Evolutionary conservation across 768 basidiomycete genomes (phyloP), one percentile per base, ranked within the genome.

Genomic region (Crepidotus variabilis): DNA sequence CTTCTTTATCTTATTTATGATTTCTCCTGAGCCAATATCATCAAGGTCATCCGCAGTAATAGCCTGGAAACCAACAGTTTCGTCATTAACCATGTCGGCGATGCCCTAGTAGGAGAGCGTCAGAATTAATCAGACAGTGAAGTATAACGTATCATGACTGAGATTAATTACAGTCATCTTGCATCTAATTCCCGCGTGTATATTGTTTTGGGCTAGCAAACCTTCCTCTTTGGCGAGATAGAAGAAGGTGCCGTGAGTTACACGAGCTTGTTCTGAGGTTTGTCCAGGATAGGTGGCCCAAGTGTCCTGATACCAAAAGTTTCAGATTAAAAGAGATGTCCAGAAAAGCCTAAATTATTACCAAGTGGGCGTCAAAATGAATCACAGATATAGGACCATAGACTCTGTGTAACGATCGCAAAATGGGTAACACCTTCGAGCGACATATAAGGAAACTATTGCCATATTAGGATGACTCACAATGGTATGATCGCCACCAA

Each of bases 401-500:
- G 22, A 88, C 78, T 64, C 84, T 84, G 72, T 88, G 71, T 45
- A 95, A 71, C 14, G 92, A 82, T 47, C 91, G 86, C 13, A 95
- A 79, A 61, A 94, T 92, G 7, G 92, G 91, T 16, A 93, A 80
- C 7, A 89, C 83, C 83, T 85, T 43, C 51, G 14, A 47, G 34
- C 35, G 24, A 51, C 52, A 16, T 59, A 83, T 80, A 2, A 79
- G 79, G 14, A 81, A 72, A 18, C 73, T 60, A 61, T 10, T 1
- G 81, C 78, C 33, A 64, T 74, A 49, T 8, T 23, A 80, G 63
- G 5, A 80, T 81, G 14, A 62, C 72, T 58, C 47, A 87, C 92
- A 60, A 94, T 89, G 13, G 92, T 92, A 68, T 94, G 93, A 64
- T 94, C 93, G 6, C 93, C 93, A 22, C 94, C 94, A 24, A 91